These are phyloP conservation scores for Cubamyces sp. DNA, from an alignment of 768 basidiomycete genomes.

Conservation along the genomic window DNA sequence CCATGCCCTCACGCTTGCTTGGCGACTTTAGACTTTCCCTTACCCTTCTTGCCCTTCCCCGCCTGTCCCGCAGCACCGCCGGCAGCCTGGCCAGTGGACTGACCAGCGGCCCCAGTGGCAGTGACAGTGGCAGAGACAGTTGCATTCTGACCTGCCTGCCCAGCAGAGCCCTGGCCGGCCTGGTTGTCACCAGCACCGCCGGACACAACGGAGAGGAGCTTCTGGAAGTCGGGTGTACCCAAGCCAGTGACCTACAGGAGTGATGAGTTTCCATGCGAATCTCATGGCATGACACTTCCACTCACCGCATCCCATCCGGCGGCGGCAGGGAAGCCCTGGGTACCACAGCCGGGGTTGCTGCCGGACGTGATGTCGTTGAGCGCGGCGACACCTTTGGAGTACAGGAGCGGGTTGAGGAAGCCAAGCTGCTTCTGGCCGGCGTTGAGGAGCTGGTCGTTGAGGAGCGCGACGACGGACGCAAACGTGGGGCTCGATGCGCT, in stretches of 20 bases:
- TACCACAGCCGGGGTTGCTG: slow-evolving; percentile 34
- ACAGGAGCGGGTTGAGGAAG: slow-evolving; percentile 38
- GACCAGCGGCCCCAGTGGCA: not conserved
- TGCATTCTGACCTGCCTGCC: slow-evolving; percentile 3
- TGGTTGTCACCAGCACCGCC: slow-evolving; percentile 12
- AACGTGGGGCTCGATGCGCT: slow-evolving; percentile 41
- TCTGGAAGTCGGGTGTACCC: slow-evolving; percentile 64
- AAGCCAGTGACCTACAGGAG: slow-evolving; percentile 59
- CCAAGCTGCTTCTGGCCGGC: slow-evolving; percentile 38
- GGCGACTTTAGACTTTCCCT: not conserved
- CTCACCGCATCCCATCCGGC: slow-evolving; percentile 40
- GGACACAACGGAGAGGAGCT: slow-evolving; percentile 24
- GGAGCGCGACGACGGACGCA: slow-evolving; percentile 39
- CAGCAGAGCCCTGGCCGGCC: not conserved
- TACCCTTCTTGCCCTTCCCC: slow-evolving; percentile 6
- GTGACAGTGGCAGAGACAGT: not conserved
- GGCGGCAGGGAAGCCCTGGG: slow-evolving; percentile 38
- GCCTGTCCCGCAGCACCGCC: not conserved
- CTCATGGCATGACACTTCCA: not conserved
- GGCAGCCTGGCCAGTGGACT: not conserved
- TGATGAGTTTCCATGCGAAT: not conserved
- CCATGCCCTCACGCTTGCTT: too few relatives aligned
- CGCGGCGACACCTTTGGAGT: slow-evolving; percentile 28
- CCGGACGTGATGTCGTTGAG: slow-evolving; percentile 36
- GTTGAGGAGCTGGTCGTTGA: slow-evolving; percentile 40